Percentiles rank a stretch among this genome's conserved stretches.
Conservation (phyloP, 352 stramenopile genomes). For the Chrysophaeum taylorii region DNA sequence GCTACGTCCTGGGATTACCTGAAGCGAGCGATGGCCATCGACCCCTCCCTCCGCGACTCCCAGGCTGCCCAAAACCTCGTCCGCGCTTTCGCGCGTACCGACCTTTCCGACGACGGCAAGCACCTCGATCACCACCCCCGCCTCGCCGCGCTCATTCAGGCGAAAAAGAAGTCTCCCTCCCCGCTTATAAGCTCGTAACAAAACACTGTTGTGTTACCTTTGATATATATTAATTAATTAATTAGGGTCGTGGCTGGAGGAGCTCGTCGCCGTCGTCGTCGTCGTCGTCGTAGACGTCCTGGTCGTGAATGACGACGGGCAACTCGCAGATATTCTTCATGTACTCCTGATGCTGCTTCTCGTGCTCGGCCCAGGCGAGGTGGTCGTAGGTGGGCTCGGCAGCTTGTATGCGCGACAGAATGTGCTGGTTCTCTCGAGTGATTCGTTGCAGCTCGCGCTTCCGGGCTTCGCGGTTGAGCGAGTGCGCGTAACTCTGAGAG, state of each 20-base stretch:
- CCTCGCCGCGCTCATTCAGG: too few relatives aligned
- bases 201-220: too few relatives aligned
- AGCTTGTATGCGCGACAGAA: conserved; percentile 37
- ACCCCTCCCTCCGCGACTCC: neutral
- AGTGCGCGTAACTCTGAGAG: conserved; percentile 41
- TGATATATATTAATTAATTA: too few relatives aligned
- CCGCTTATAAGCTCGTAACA: too few relatives aligned
- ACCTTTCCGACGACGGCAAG: too few relatives aligned
- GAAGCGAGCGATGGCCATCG: neutral
- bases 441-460: conserved; percentile 60
- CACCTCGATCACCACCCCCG: too few relatives aligned
- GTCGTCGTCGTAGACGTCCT: too few relatives aligned
- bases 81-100: neutral
- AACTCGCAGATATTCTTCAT: conserved; percentile 44
- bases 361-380: conserved; percentile 38
- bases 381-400: conserved; percentile 39
- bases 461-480: conserved; percentile 41
- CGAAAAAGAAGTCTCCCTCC: too few relatives aligned
- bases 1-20: neutral
- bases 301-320: conserved; percentile 4
- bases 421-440: conserved; percentile 56
- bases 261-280: too few relatives aligned
- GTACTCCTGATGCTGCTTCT: conserved; percentile 34
- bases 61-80: neutral
- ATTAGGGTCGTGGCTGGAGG: too few relatives aligned